Evolutionary conservation across 2,329 filamentous ascomycete species (phyloP).

Genomic region (Penicillium sp.): DNA sequence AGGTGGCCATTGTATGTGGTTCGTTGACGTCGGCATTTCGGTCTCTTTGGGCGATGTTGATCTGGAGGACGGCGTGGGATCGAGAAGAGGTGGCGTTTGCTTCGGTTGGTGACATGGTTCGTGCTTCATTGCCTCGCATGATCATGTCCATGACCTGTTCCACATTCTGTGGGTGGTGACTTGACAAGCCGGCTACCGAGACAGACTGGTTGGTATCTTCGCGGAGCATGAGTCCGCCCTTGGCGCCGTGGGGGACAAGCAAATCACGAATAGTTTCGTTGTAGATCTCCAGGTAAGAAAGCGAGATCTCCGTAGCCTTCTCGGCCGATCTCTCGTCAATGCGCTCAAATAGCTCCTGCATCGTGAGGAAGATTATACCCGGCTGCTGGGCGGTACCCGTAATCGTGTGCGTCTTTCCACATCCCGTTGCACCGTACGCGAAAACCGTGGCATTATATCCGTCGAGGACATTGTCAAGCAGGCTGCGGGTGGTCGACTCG

Average conservation of each 20-base stretch:
- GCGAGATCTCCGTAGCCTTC: constrained; percentile 82
- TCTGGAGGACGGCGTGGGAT: constrained; percentile 94
- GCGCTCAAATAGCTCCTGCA: constrained; percentile 98
- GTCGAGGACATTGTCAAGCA: constrained; percentile 94
- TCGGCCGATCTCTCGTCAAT: constrained; percentile 83
- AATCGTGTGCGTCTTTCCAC: constrained; percentile 98
- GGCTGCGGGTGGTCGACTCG: constrained; percentile 80
- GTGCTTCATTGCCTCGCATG: constrained; percentile 86
- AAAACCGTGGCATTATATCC: constrained; percentile 99
- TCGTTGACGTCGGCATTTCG: constrained; percentile 89
- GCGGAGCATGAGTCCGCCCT: constrained; percentile 81
- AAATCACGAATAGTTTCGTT: constrained; percentile 98
- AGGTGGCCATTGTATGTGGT: constrained; percentile 94
- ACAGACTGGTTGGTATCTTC: constrained; percentile 94
- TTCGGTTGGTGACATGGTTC: constrained; percentile 94
- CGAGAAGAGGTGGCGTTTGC: constrained; percentile 96
- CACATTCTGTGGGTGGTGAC: constrained; percentile 85
- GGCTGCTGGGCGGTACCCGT: constrained; percentile 87
- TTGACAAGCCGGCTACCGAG: constrained; percentile 84
- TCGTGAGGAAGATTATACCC: constrained; percentile 97
- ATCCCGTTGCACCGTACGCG: constrained; percentile 95
- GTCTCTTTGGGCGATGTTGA: constrained; percentile 93
- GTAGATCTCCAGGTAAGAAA: constrained; percentile 98
- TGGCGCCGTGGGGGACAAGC: constrained; percentile 78
- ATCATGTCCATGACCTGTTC: constrained; percentile 99